phyloP scores from a whole-genome alignment of 2,329 filamentous ascomycete genomes.

The Ascochyta clinopodiicola region DNA sequence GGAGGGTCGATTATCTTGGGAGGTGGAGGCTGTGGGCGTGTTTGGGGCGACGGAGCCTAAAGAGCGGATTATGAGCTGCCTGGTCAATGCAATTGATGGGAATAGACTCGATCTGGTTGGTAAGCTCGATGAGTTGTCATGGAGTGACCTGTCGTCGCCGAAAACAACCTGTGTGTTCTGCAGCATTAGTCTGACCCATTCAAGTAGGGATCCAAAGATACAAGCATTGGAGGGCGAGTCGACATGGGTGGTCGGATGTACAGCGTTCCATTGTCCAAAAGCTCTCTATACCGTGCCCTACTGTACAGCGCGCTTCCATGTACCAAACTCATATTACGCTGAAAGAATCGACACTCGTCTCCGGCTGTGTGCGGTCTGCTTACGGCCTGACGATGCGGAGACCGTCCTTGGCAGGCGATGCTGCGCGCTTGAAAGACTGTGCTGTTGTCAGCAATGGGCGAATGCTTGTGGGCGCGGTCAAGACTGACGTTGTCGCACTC shows the following conservation, averaged over 20 bases:
- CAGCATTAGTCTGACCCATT: background rate
- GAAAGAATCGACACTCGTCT: slow-evolving; percentile 11
- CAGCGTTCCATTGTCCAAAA: slow-evolving; percentile 37
- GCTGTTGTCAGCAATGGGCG: background rate
- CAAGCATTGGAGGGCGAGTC: background rate
- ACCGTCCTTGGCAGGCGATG: slow-evolving; percentile 56
- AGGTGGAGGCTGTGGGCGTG: too few relatives aligned
- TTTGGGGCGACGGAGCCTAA: too few relatives aligned
- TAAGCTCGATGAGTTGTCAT: background rate
- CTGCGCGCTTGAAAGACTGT: slow-evolving; percentile 61
- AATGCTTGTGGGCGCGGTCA: background rate
- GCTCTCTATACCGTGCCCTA: slow-evolving; percentile 43
- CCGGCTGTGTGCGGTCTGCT: slow-evolving; percentile 7
- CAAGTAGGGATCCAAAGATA: background rate
- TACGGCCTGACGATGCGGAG: slow-evolving; percentile 56
- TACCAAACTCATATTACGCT: slow-evolving; percentile 26
- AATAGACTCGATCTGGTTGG: too few relatives aligned
- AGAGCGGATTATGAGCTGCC: too few relatives aligned
- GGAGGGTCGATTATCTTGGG: too few relatives aligned
- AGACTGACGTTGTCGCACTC: slow-evolving; percentile 81
- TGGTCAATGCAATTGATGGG: too few relatives aligned
- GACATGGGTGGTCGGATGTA: slow-evolving; percentile 26
- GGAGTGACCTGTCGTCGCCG: background rate
- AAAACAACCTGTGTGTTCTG: background rate
- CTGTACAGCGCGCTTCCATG: slow-evolving; percentile 43